Conservation (phyloP, 116 monocot genomes). For the Posidonia oceanica region DNA sequence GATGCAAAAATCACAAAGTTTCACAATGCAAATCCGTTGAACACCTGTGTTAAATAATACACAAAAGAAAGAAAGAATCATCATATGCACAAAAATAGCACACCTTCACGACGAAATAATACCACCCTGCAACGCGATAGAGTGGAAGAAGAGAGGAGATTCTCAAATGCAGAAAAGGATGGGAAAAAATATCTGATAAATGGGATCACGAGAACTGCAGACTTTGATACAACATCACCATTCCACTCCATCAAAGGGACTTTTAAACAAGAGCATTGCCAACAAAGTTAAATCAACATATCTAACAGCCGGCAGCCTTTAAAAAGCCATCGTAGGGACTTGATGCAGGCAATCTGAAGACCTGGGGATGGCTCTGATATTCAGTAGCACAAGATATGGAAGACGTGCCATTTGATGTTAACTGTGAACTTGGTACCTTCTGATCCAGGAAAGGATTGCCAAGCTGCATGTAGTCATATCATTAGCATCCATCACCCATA, state of each 20-base stretch:
- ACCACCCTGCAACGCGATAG: background rate
- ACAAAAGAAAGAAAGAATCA: too few relatives aligned
- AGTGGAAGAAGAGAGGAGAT: too few relatives aligned
- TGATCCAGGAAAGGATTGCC: slow-evolving; percentile 38
- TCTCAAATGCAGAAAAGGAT: too few relatives aligned
- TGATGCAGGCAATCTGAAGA: slow-evolving; percentile 49
- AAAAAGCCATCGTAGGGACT: slow-evolving; percentile 73
- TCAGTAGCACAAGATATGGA: slow-evolving; percentile 2
- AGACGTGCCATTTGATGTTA: background rate
- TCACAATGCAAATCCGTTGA: too few relatives aligned
- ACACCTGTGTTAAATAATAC: too few relatives aligned
- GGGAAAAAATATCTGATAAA: background rate
- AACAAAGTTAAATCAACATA: background rate
- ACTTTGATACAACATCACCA: background rate
- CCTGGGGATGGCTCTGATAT: slow-evolving; percentile 16
- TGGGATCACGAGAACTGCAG: background rate
- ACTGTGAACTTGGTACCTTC: slow-evolving; percentile 10
- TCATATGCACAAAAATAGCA: background rate
- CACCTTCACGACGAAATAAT: background rate
- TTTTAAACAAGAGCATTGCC: background rate
- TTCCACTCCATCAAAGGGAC: background rate
- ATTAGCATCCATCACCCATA: background rate
- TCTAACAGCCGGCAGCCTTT: slow-evolving; percentile 63
- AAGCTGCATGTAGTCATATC: slow-evolving; percentile 10
- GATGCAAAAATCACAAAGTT: too few relatives aligned